Percentiles rank a stretch among this genome's conserved stretches.
Evolutionary conservation across 345 rosid species (phyloP).

Genomic region (Raphanus raphanistrum): DNA sequence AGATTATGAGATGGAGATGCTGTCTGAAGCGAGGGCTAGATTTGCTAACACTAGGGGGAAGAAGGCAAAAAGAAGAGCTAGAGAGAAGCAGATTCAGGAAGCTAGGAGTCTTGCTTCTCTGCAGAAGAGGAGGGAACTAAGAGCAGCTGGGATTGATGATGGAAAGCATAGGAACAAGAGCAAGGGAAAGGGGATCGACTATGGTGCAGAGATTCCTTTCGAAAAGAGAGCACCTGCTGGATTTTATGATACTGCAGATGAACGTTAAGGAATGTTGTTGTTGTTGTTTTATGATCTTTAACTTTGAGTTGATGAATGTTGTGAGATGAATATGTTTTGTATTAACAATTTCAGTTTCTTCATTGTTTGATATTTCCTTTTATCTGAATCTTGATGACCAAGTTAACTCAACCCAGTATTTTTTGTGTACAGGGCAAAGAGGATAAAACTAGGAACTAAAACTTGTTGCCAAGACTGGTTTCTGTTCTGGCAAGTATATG

Average conservation of each 20-base stretch:
- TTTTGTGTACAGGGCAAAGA: too few species aligned
- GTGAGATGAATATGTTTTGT: not conserved
- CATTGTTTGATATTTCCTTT: not conserved
- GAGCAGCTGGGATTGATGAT: slow-evolving; percentile 89
- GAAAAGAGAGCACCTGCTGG: slow-evolving; percentile 97
- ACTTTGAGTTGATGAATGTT: not conserved
- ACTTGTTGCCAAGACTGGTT: too few species aligned
- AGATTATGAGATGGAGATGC: slow-evolving; percentile 99
- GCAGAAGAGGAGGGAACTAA: slow-evolving; percentile 47
- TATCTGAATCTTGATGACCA: not conserved
- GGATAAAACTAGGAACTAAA: too few species aligned
- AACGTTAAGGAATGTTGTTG: slow-evolving; percentile 17
- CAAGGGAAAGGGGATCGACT: slow-evolving; percentile 92
- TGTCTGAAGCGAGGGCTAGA: slow-evolving; percentile 97
- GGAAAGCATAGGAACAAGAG: slow-evolving; percentile 70
- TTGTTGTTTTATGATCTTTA: not conserved
- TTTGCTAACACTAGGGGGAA: slow-evolving; percentile 93
- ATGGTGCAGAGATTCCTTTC: slow-evolving; percentile 43
- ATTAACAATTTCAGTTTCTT: not conserved
- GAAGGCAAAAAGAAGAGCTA: slow-evolving; percentile 93
- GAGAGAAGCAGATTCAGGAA: slow-evolving; percentile 98
- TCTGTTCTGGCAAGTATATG: too few species aligned
- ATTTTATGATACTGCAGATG: slow-evolving; percentile 81
- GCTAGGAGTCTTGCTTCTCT: slow-evolving; percentile 89
- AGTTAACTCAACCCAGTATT: too few species aligned